Percentiles rank a stretch among this genome's conserved stretches.
Conservation (phyloP, 805 yeast genomes). For the Saccharomyces jurei region DNA sequence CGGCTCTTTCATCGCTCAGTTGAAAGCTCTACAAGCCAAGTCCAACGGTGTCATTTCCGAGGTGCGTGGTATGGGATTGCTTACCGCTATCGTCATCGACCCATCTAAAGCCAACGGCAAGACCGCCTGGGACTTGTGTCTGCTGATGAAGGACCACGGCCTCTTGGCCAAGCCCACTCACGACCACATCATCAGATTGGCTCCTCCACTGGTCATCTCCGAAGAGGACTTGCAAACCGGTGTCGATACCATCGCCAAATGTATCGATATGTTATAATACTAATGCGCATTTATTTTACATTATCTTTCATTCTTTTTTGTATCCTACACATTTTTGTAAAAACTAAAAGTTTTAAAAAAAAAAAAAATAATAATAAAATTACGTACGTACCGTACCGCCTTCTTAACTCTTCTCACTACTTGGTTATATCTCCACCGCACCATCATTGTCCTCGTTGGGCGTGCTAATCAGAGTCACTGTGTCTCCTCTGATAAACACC, state of each 20-base stretch:
- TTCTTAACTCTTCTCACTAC: not conserved
- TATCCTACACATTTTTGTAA: not conserved
- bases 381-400: too few species aligned
- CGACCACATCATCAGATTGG: conserved; percentile 88
- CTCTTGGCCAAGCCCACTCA: conserved; percentile 95
- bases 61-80: conserved; percentile 77
- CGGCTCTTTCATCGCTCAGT: conserved; percentile 52
- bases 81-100: conserved; percentile 88
- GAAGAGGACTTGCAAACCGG: conserved; percentile 81
- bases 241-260: conserved; percentile 58
- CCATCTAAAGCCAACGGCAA: conserved; percentile 75
- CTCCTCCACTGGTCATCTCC: conserved; percentile 89
- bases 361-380: not conserved
- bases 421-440: not conserved
- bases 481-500: conserved; percentile 96
- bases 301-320: not conserved
- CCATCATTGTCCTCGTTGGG: conserved; percentile 26
- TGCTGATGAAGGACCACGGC: conserved; percentile 80
- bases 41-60: conserved; percentile 49
- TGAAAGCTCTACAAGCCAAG: conserved; percentile 43
- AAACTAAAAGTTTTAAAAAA: not conserved
- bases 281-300: not conserved
- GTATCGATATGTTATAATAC: conserved; percentile 18
- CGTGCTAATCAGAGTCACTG: conserved; percentile 75
- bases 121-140: conserved; percentile 93